Base-by-base conservation (phyloP, 805 yeast genomes). In the Spencermartinsiella europaea region DNA sequence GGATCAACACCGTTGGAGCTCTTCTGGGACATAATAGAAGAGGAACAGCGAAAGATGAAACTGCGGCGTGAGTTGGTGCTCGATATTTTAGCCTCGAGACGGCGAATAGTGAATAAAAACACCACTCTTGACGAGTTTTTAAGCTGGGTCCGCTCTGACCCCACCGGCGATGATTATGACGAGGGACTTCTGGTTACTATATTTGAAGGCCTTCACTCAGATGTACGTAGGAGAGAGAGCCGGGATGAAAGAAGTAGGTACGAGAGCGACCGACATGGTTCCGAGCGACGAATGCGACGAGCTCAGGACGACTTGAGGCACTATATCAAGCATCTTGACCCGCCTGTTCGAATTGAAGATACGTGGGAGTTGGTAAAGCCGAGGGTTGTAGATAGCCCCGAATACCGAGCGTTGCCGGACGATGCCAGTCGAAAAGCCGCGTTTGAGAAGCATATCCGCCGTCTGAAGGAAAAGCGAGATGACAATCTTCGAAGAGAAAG, bases 1-100 rank as follows among this genome's bases (percentile, higher is more conserved):
- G 95, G 96, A 0, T 87, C 96, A 0, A 74, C 80, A 1, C 83
- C 95, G 0, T 58, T 81, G 36, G 95, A 88, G 52, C 64, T 85
- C 35, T 88, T 83, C 61, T 76, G 86, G 77, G 95, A 89, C 61
- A 57, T 75, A 0, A 72, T 83, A 2, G 89, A 83, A 54, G 81
- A 77, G 46, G 80, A 78, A 55, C 72, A 74, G 28, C 75, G 80
- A 45, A 57, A 71, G 1, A 59, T 85, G 38, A 75, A 73, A 49
- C 78, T 80, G 19, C 78, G 80, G 58, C 76, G 76, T 45, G 86
- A 81, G 43, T 63, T 82, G 36, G 75, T 80, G 1, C 75, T 76
- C 42, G 80, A 75, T 51, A 61, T 74, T 4, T 54, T 82, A 22
- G 63, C 72, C 3, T 73, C 71, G 27, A 56, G 60, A 4, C 56